Evolutionary conservation across 768 basidiomycete genomes (phyloP).

Genomic region (Russula sp.): DNA sequence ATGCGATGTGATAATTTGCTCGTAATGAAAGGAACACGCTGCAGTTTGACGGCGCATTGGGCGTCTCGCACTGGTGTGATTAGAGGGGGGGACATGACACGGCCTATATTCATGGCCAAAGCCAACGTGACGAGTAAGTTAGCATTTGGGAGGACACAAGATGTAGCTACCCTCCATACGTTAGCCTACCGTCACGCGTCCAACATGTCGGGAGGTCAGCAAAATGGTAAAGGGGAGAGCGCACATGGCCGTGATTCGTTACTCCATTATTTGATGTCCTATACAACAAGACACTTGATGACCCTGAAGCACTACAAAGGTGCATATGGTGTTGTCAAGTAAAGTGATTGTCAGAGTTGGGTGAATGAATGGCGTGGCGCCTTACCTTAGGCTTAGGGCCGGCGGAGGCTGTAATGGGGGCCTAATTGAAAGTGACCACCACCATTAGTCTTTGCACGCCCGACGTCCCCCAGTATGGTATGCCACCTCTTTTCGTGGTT

Average conservation of each 20-base stretch:
- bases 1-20: slow-evolving; percentile 6
- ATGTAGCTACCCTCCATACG: not conserved
- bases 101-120: not conserved
- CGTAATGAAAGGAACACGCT: not conserved
- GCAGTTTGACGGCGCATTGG: not conserved
- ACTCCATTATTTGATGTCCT: not conserved
- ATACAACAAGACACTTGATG: not conserved
- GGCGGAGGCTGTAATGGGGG: slow-evolving; percentile 1
- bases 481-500: slow-evolving; percentile 2
- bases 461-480: slow-evolving; percentile 18
- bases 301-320: not conserved
- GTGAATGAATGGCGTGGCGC: not conserved
- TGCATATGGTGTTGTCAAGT: not conserved
- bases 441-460: not conserved
- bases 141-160: not conserved
- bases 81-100: not conserved
- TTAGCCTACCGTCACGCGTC: not conserved
- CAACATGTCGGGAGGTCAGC: not conserved
- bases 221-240: not conserved
- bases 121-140: not conserved
- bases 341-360: not conserved
- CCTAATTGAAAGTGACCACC: not conserved
- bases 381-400: slow-evolving; percentile 14
- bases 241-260: not conserved
- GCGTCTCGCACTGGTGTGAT: not conserved